These are phyloP conservation scores for Santalum album DNA, from an alignment of 164 flowering plant genomes.

Conservation along the genomic window DNA sequence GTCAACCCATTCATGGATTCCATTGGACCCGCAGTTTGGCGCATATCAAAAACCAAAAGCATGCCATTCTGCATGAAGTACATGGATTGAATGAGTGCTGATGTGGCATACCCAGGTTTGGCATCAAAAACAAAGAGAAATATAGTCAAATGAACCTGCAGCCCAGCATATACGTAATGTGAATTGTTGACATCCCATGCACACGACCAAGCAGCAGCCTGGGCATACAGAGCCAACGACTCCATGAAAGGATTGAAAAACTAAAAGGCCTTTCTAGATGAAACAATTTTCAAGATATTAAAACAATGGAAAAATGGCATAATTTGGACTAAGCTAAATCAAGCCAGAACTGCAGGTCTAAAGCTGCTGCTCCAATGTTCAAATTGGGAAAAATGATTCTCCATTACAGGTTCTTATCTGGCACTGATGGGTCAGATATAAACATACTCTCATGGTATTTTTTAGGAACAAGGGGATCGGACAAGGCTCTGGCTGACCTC, in stretches of 20 bases:
- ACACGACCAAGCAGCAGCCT: slow-evolving; percentile 95
- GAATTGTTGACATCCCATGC: slow-evolving; percentile 71
- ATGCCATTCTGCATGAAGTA: slow-evolving; percentile 62
- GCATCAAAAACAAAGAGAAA: neutral
- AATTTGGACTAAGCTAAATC: too few relatives aligned
- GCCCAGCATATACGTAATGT: slow-evolving; percentile 67
- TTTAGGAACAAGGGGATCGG: too few relatives aligned
- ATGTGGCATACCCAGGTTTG: neutral
- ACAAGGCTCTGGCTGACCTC: too few relatives aligned
- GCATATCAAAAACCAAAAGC: slow-evolving; percentile 72
- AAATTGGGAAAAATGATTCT: too few relatives aligned
- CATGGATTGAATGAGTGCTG: neutral
- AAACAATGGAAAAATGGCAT: too few relatives aligned
- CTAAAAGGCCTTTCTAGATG: too few relatives aligned
- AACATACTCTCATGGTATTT: too few relatives aligned
- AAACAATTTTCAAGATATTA: too few relatives aligned
- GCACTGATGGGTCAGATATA: too few relatives aligned
- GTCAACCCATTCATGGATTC: slow-evolving; percentile 46
- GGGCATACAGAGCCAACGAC: slow-evolving; percentile 11
- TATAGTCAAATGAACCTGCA: slow-evolving; percentile 46
- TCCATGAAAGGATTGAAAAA: neutral
- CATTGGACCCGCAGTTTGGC: slow-evolving; percentile 56
- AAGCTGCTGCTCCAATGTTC: too few relatives aligned
- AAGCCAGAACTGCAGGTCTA: too few relatives aligned
- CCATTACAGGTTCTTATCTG: too few relatives aligned